Conservation (phyloP, 306 rosid genomes). For the Purshia tridentata region DNA sequence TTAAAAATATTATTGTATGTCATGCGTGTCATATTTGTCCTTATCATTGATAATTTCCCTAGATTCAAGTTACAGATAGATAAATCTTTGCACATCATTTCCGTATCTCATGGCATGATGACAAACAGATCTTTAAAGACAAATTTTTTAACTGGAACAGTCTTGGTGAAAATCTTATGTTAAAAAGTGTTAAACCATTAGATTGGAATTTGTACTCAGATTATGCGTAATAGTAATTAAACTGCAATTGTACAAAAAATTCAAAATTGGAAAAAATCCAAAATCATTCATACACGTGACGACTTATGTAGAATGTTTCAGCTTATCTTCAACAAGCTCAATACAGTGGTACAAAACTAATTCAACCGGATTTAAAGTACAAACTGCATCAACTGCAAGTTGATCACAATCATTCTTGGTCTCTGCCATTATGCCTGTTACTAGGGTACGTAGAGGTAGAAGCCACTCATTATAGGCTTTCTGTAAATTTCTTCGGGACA, state of each 20-base stretch:
- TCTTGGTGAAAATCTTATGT: background rate
- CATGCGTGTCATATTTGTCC: too few relatives aligned
- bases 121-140: background rate
- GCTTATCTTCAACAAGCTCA: slow-evolving; percentile 78
- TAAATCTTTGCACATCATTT: background rate
- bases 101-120: background rate
- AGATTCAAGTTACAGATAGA: background rate
- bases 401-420: slow-evolving; percentile 33
- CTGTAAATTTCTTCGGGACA: slow-evolving; percentile 36
- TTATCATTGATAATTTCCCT: too few relatives aligned
- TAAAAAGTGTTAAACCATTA: slow-evolving; percentile 1
- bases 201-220: background rate
- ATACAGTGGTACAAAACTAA: slow-evolving; percentile 82
- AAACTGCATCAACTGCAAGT: slow-evolving; percentile 47
- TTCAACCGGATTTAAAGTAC: slow-evolving; percentile 76
- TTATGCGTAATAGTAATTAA: background rate
- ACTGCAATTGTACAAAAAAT: background rate
- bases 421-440: slow-evolving; percentile 36
- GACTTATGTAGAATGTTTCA: slow-evolving; percentile 23
- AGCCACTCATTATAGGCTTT: slow-evolving; percentile 50
- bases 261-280: background rate
- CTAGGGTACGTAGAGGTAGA: slow-evolving; percentile 47
- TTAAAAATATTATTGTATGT: too few relatives aligned
- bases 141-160: background rate
- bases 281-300: background rate